Evolutionary conservation across 768 basidiomycete species (phyloP), one percentile per base, ranked within the genome.

Genomic region (Boletales sp.): DNA sequence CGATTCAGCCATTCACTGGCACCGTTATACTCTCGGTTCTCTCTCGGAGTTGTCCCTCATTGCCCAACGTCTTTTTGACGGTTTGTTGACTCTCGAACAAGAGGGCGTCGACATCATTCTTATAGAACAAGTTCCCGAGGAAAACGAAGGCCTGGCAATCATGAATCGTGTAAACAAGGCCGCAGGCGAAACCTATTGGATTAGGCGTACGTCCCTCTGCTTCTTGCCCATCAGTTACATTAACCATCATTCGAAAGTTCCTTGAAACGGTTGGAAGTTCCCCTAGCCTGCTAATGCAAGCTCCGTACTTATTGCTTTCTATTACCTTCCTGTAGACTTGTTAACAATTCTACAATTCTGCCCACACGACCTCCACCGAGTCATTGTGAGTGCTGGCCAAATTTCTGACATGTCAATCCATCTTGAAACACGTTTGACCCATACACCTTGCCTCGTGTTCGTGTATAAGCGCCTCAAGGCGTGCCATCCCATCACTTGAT

Each of bases 151-250:
- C 0, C 69, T 97, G 27, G 95, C 95, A 7, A 81, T 97, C 27
- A 97, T 97, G 92, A 97, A 98, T 66, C 79, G 95, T 15, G 82
- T 94, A 21, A 79, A 80, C 53, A 97, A 97, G 65, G 94, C 95
- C 2, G 93, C 94, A 8, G 82, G 85, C 5, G 80, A 85, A 43
- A 59, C 57, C 10, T 52, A 53, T 34, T 74, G 72, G 70, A 52
- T 74, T 9, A 18, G 35, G 19, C 40, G 61, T 66, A 41, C 36
- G 62, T 55, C 45, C 8, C 19, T 37, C 14, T 47, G 18, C 31
- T 8, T 42, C 15, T 12, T 29, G 4, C 29, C 14, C 14, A 12
- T 18, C 47, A 39, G 19, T n/a, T 5, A 43, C 34, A 6, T 1
- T n/a, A 47, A 31, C 19, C 35, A 27, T 27, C 27, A 21, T 21